Base-by-base conservation (phyloP, 1,284 basidiomycete genomes). In the Peniophora sp. region DNA sequence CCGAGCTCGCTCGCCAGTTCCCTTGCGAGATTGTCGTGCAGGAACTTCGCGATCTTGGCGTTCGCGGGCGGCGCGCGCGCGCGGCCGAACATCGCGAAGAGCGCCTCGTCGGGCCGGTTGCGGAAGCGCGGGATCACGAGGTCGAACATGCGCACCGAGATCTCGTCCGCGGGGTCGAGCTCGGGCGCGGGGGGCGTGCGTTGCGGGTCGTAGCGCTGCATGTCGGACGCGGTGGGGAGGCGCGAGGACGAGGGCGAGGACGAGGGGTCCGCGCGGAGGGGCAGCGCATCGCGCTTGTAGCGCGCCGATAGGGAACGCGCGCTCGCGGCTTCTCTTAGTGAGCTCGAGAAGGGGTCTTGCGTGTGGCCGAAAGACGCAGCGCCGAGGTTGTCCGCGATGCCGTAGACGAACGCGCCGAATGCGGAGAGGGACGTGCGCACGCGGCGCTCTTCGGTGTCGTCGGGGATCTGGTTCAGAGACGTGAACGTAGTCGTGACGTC, bases 51-150 rank as follows among this genome's bases (percentile, higher is more conserved):
- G 20, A 88, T 66, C 23, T 69, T 69, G 52, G 84, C 85, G 49
- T 83, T 81, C 56, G 76, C 79, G 36, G 74, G 76, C n/a, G 74
- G 73, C 2, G 84, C 82, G 27, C 85, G 78, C 2, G 84, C 75
- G 1, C 85, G 78, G 27, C 92, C 95, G 65, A 99, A 98, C 80
- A 99, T 92, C 17, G 94, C 97, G 61, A 99, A 96, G 23, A 99
- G 73, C n/a, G 91, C 92, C 67, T 97, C 91, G 59, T 85, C 79
- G 44, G 81, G 76, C 51, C 75, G 72, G 34, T 81, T 85, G 9
- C 89, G 82, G 70, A 96, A 97, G 56, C 89, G 79, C 18, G 89
- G 87, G n/a, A 93, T 82, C 5, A 96, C 95, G 20, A 98, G 76
- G 66, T 99, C 96, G 57, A 97, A 82, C 83, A 97, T 93, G 49